phyloP scores from a whole-genome alignment of 805 yeast genomes.

The Candida coquimbonensis region DNA sequence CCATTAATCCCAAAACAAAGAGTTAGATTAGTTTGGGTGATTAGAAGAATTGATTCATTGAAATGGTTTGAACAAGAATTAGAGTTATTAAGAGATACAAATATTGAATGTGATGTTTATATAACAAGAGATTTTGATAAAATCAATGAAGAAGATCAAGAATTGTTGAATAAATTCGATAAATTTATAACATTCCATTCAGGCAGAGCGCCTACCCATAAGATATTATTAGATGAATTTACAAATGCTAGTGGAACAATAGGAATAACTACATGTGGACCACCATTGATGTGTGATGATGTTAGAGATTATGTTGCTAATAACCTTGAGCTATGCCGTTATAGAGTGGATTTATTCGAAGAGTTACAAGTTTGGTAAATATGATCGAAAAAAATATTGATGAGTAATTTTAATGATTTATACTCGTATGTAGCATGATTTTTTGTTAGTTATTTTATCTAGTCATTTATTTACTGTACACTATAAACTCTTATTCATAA shows the following conservation, averaged over 20 bases:
- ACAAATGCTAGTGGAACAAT: constrained; percentile 35
- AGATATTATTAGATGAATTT: constrained; percentile 33
- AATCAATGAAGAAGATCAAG: not conserved
- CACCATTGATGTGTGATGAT: constrained; percentile 53
- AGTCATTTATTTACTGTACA: not conserved
- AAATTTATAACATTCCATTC: constrained; percentile 27
- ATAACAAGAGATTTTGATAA: constrained; percentile 29
- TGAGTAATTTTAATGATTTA: not conserved
- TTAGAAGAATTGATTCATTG: constrained; percentile 45
- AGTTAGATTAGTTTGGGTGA: constrained; percentile 55
- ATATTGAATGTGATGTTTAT: constrained; percentile 29
- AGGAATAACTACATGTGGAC: constrained; percentile 60
- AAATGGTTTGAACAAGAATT: constrained; percentile 36
- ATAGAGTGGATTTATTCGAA: constrained; percentile 65
- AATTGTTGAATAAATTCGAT: constrained; percentile 6
- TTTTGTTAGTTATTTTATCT: not conserved
- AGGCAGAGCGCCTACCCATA: constrained; percentile 41
- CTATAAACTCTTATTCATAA: constrained; percentile 87
- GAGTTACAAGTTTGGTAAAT: constrained; percentile 66
- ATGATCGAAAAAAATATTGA: not conserved
- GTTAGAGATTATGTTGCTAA: constrained; percentile 40
- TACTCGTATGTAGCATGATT: not conserved
- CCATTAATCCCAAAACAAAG: constrained; percentile 23
- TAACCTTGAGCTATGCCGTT: constrained; percentile 32
- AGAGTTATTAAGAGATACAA: constrained; percentile 29